phyloP scores from a whole-genome alignment of 345 rosid species.

The Gossypium herbaceum region DNA sequence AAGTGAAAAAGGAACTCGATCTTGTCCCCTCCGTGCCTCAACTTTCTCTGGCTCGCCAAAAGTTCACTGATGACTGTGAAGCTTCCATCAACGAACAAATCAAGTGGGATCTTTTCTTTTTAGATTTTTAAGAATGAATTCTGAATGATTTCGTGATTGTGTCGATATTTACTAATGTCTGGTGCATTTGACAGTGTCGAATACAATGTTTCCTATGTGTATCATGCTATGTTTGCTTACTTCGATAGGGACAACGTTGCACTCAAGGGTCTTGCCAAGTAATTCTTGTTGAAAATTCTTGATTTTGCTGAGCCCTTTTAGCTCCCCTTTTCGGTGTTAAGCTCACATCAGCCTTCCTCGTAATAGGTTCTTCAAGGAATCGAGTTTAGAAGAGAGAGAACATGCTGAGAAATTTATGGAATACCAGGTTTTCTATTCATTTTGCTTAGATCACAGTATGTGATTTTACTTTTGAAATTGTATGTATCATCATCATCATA shows the following conservation, averaged over 20 bases:
- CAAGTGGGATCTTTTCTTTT: constrained; percentile 41
- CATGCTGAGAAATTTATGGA: constrained; percentile 93
- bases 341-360: not conserved
- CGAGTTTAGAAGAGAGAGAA: constrained; percentile 84
- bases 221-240: constrained; percentile 86
- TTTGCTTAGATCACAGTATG: too few relatives aligned
- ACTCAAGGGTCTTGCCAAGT: constrained; percentile 90
- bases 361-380: constrained; percentile 80
- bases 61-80: constrained; percentile 59
- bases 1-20: constrained; percentile 87
- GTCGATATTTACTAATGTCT: not conserved
- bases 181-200: constrained; percentile 56
- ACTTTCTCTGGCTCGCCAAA: constrained; percentile 77
- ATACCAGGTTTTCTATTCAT: constrained; percentile 56
- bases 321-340: not conserved
- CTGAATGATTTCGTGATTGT: too few relatives aligned
- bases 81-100: constrained; percentile 86
- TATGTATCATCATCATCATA: too few relatives aligned
- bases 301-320: not conserved
- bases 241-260: constrained; percentile 89
- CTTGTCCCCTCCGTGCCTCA: constrained; percentile 74
- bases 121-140: not conserved
- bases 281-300: constrained; percentile 14
- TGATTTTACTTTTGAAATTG: too few relatives aligned
- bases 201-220: constrained; percentile 82